Evolutionary conservation across 1,284 basidiomycete genomes (phyloP), one percentile per base, ranked within the genome.

Genomic region (Wolfiporia cocos): DNA sequence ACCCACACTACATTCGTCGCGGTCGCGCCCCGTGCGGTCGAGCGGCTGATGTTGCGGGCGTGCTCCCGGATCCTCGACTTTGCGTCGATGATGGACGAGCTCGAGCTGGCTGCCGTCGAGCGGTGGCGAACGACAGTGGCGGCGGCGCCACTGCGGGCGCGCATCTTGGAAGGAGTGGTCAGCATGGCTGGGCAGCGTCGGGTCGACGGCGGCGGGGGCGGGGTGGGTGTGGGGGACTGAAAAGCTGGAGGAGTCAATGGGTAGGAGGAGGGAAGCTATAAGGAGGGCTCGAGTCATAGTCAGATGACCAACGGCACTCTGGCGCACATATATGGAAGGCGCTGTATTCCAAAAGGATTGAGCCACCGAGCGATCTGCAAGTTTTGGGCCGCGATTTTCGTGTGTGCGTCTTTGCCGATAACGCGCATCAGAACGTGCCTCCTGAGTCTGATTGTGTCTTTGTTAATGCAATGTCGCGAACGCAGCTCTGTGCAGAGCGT

Each of bases 51-150:
- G 53, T 78, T 72, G 52, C 76, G 58, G 11, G 70, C 68, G 59
- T 73, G 80, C 56, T 87, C 85, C 53, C 76, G 68, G 38, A 91
- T 81, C 62, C 87, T 79, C 34, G 74, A 73, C 64, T 80, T 83
- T 37, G 82, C 81, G 30, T 86, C 82, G 43, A 81, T 57, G 56
- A 84, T 81, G 9, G 78, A 77, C 28, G 63, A 53, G 21, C 42
- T 52, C 35, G 55, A 39, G 39, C 42, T 58, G 36, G 61, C 59
- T 5, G 65, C 61, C n/a, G 76, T 78, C 3, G 79, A 80, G 46
- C 71, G 71, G 48, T 70, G 68, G 53, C 81, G 69, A 14, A 62
- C 58, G 48, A 77, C 68, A 37, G 68, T 61, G 36, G 61, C 49
- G 17, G 65, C 55, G 23, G 61, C 42, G n/a, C 61, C 49, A 28